These are phyloP conservation scores for Cyclotella cryptica DNA, from an alignment of 108 stramenopile genomes.

Conservation along the genomic window DNA sequence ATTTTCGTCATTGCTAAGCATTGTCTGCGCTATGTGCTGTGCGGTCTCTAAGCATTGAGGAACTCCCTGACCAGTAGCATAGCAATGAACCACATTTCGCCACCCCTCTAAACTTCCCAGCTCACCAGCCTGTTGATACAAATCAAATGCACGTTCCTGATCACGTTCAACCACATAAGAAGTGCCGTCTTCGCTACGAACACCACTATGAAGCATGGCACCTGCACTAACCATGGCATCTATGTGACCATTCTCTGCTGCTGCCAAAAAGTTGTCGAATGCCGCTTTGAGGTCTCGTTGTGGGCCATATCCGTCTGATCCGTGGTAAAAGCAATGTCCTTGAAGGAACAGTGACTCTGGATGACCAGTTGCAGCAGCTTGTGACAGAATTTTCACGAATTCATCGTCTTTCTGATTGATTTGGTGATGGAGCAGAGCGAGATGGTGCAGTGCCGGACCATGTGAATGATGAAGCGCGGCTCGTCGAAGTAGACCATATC, in stretches of 20 bases:
- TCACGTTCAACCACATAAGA: slow-evolving; percentile 50
- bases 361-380: slow-evolving; percentile 62
- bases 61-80: slow-evolving; percentile 79
- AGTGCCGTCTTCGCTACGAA: slow-evolving; percentile 33
- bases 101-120: slow-evolving; percentile 83
- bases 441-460: slow-evolving; percentile 77
- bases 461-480: slow-evolving; percentile 66
- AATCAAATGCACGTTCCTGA: slow-evolving; percentile 72
- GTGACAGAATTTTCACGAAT: slow-evolving; percentile 48
- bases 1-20: slow-evolving; percentile 60
- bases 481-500: slow-evolving; percentile 48
- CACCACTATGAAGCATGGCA: slow-evolving; percentile 71
- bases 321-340: slow-evolving; percentile 70
- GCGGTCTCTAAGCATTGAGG: slow-evolving; percentile 75
- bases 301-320: slow-evolving; percentile 64
- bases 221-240: slow-evolving; percentile 88
- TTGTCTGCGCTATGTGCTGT: slow-evolving; percentile 80
- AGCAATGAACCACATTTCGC: slow-evolving; percentile 87
- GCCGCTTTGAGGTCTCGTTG: slow-evolving; percentile 52
- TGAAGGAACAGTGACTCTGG: slow-evolving; percentile 76
- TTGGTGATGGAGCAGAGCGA: slow-evolving; percentile 67
- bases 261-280: slow-evolving; percentile 66
- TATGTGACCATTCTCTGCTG: slow-evolving; percentile 70
- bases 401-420: slow-evolving; percentile 54
- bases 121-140: slow-evolving; percentile 86